Evolutionary conservation across 1,284 basidiomycete genomes (phyloP), one percentile per base, ranked within the genome.

Genomic region (Taiwanofungus camphoratus): DNA sequence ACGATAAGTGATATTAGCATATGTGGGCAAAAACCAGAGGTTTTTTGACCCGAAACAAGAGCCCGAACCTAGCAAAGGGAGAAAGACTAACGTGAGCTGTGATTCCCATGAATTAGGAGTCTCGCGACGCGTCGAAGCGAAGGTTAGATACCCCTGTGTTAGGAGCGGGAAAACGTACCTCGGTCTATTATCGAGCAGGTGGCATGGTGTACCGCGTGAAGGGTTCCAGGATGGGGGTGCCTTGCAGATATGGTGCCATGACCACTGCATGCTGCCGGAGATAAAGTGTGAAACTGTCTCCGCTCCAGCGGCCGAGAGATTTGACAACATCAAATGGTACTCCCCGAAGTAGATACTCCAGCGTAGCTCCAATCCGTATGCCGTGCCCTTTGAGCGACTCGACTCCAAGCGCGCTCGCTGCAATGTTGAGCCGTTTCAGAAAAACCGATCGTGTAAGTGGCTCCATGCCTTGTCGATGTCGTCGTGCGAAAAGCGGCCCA

Each of bases 221-320:
- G 8, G 7, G 8, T 16, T 7, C 8, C 8, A 33, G 18, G 31
- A 33, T 33, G 12, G 39, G 37, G 5, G 52, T 46, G 37, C 60
- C 24, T 34, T 53, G 51, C 15, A 54, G 47, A 45, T 52, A 53
- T 4, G 47, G 39, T 2, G 30, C 39, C 30, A 40, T 20, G 2
- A 40, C 26, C 2, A 32, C 19, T 2, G 42, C 30, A 34, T 54
- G 52, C 5, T 40, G 18, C 2, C 49, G 49, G 5, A 54, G 41
- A 45, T 54, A 54, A 1, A 36, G 15, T 16, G 4, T 20, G 42
- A 67, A 69, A 0, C 64, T 49, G 1, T 66, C 60, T 16, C 62
- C 60, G 0, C 45, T 32, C 67, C 65, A 68, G 0, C 59, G 41
- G 0, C 66, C 66, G 15, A 56, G 60, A 0, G 52, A 41, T 32